phyloP scores from a whole-genome alignment of 2,329 filamentous ascomycete species.

The Corynespora cassiicola region DNA sequence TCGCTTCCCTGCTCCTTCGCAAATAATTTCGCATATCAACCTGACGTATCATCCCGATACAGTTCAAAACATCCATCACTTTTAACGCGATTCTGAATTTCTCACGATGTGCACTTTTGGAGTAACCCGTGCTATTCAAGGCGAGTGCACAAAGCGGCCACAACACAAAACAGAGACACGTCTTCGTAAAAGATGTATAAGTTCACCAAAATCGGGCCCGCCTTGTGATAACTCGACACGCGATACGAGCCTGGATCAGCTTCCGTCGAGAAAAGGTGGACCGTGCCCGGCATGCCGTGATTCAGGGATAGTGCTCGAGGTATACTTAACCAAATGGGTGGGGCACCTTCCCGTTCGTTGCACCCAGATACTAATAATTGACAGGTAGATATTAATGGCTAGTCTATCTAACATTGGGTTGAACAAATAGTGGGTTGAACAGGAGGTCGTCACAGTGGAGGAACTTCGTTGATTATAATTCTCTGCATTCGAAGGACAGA shows the following conservation, averaged over 20 bases:
- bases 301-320: constrained; percentile 1
- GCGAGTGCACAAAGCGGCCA: neutral
- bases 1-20: too few species aligned
- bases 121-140: constrained; percentile 1
- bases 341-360: neutral
- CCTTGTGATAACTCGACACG: neutral
- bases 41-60: too few species aligned
- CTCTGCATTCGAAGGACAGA: neutral
- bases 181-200: neutral
- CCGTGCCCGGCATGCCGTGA: constrained; percentile 3
- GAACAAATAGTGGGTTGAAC: too few species aligned
- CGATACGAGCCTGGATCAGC: neutral
- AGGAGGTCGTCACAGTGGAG: too few species aligned
- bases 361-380: neutral
- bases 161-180: constrained; percentile 5
- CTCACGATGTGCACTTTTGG: constrained; percentile 3
- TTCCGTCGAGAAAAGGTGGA: constrained; percentile 1
- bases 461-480: too few species aligned
- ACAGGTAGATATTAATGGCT: too few species aligned
- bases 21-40: too few species aligned
- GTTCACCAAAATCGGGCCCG: neutral
- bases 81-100: too few species aligned
- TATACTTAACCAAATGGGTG: constrained; percentile 1
- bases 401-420: too few species aligned
- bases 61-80: too few species aligned